phyloP scores from a whole-genome alignment of 345 rosid genomes.

The Arabidopsis suecica region DNA sequence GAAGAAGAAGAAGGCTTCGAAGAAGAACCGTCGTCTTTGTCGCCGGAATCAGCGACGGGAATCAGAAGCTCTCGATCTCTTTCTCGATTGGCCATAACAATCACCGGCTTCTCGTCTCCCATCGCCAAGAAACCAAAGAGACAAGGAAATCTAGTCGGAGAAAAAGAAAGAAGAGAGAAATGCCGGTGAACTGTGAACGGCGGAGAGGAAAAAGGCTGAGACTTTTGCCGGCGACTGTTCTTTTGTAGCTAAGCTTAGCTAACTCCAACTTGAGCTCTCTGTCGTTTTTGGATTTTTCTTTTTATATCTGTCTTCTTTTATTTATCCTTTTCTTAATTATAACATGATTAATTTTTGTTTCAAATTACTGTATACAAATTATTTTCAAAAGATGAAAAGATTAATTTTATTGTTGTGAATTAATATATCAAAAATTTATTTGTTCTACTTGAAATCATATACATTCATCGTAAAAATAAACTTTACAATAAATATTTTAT shows the following conservation, averaged over 20 bases:
- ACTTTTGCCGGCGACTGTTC: conserved; percentile 39
- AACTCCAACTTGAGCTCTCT: conserved; percentile 25
- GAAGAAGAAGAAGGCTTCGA: conserved; percentile 72
- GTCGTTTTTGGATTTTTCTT: conserved; percentile 2
- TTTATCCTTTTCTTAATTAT: neutral
- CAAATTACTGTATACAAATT: neutral
- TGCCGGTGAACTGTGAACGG: neutral
- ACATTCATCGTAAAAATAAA: no score
- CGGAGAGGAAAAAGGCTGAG: conserved; percentile 30
- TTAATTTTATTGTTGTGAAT: neutral
- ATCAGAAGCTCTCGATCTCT: conserved; percentile 92
- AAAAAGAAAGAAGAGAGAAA: no score
- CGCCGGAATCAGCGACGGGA: conserved; percentile 65
- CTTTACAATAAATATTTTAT: no score
- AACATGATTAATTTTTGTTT: neutral
- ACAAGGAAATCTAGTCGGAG: no score
- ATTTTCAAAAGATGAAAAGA: neutral
- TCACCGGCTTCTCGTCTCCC: no score
- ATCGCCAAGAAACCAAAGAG: no score
- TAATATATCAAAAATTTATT: neutral
- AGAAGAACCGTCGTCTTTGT: conserved; percentile 45
- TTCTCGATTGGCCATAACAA: conserved; percentile 64
- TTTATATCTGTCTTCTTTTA: conserved; percentile 5
- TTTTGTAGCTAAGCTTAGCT: neutral
- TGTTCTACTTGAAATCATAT: no score